These are phyloP conservation scores for Oryza brachyantha DNA, from an alignment of 176 grass and related monocot species.

Conservation along the genomic window DNA sequence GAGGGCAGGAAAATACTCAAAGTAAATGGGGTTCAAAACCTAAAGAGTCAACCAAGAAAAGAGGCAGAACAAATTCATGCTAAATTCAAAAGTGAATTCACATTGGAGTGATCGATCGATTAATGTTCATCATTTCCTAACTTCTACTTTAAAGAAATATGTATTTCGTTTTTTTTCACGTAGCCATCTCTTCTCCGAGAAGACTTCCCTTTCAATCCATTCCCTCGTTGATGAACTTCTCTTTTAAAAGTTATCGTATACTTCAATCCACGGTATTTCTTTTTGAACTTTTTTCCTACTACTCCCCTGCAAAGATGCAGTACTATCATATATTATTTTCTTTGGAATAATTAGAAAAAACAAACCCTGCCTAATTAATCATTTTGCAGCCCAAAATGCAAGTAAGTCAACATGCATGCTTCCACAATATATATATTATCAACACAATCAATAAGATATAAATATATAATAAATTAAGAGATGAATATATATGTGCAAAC, in stretches of 20 bases:
- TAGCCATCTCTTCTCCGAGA: slow-evolving; percentile 23
- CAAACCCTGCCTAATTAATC: not conserved
- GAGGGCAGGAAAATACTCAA: not conserved
- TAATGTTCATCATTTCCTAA: slow-evolving; percentile 35
- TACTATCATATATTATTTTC: not conserved
- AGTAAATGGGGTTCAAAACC: not conserved
- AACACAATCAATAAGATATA: not conserved
- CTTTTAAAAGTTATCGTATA: slow-evolving; percentile 1
- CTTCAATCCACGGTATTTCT: slow-evolving; percentile 14
- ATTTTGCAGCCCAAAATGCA: not conserved
- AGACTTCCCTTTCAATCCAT: slow-evolving; percentile 33
- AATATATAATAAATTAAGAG: not conserved
- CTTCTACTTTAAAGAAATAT: slow-evolving; percentile 13
- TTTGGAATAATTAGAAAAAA: not conserved
- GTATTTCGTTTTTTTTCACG: not conserved
- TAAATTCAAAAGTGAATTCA: not conserved
- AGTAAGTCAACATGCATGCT: not conserved
- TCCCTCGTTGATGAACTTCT: not conserved
- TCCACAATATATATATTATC: not conserved
- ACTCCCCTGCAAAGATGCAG: not conserved
- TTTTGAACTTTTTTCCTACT: not conserved
- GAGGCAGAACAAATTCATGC: not conserved
- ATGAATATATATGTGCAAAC: not conserved
- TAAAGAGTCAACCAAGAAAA: too few relatives aligned
- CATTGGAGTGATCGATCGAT: slow-evolving; percentile 13